These are phyloP conservation scores for Clavispora vitiphila DNA, from an alignment of 805 yeast species.

Conservation along the genomic window DNA sequence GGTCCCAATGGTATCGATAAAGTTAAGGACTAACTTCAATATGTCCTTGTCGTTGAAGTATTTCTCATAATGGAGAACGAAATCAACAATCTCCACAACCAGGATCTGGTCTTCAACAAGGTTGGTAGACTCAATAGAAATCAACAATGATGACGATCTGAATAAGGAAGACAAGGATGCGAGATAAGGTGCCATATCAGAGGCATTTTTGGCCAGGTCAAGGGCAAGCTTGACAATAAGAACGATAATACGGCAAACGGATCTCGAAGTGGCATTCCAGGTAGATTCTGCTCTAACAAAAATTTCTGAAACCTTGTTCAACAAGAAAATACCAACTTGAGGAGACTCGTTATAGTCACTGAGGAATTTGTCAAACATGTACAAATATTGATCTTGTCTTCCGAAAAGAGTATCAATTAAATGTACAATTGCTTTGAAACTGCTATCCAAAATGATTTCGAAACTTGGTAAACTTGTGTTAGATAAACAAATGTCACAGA, in stretches of 20 bases:
- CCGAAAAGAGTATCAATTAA: slow-evolving; percentile 60
- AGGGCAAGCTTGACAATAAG: slow-evolving; percentile 42
- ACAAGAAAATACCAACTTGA: slow-evolving; percentile 45
- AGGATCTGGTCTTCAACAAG: slow-evolving; percentile 60
- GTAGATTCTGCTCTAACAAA: slow-evolving; percentile 46
- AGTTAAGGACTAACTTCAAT: slow-evolving; percentile 36
- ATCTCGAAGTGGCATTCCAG: slow-evolving; percentile 62
- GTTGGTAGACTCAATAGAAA: slow-evolving; percentile 41
- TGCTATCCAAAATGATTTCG: slow-evolving; percentile 29
- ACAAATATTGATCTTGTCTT: slow-evolving; percentile 58
- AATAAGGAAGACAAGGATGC: slow-evolving; percentile 30
- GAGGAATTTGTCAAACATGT: slow-evolving; percentile 50
- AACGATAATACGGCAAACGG: slow-evolving; percentile 56
- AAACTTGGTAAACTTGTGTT: slow-evolving; percentile 20
- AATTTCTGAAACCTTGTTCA: slow-evolving; percentile 41
- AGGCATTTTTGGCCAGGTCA: slow-evolving; percentile 14
- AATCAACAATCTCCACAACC: slow-evolving; percentile 55
- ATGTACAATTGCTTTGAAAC: slow-evolving; percentile 55
- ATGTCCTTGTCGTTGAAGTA: slow-evolving; percentile 36
- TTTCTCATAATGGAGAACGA: slow-evolving; percentile 43
- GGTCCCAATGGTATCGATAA: slow-evolving; percentile 52
- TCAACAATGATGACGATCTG: slow-evolving; percentile 39
- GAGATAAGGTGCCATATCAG: slow-evolving; percentile 23
- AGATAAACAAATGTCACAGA: slow-evolving; percentile 24
- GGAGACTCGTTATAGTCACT: slow-evolving; percentile 36